Evolutionary conservation across 164 flowering plant species (phyloP).

Genomic region (Santalum album): DNA sequence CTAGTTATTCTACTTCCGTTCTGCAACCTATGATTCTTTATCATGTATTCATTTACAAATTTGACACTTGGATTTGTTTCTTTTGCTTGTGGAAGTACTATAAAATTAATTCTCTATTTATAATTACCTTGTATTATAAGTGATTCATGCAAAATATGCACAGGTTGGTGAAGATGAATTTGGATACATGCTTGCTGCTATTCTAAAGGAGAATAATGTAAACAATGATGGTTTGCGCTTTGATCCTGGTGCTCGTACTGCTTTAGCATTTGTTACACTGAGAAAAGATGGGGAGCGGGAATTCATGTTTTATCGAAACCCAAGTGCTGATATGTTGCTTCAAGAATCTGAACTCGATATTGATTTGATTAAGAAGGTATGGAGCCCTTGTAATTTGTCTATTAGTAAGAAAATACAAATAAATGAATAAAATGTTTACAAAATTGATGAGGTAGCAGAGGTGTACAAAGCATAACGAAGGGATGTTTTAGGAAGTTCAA

Average conservation of each 20-base stretch:
- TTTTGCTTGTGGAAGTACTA: background rate
- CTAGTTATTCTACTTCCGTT: too few relatives aligned
- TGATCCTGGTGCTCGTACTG: constrained; percentile 96
- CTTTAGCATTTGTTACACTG: constrained; percentile 92
- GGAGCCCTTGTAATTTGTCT: too few relatives aligned
- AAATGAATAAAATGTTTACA: too few relatives aligned
- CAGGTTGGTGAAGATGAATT: constrained; percentile 99
- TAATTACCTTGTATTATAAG: background rate
- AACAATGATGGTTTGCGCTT: constrained; percentile 81
- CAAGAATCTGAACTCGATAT: constrained; percentile 73
- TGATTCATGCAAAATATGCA: background rate
- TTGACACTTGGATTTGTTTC: too few relatives aligned
- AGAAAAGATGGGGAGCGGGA: constrained; percentile 87
- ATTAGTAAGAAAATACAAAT: too few relatives aligned
- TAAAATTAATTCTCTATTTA: too few relatives aligned
- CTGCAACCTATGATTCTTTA: too few relatives aligned
- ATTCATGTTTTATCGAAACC: constrained; percentile 97
- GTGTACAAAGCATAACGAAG: too few relatives aligned
- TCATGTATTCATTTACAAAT: too few relatives aligned
- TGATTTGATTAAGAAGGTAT: constrained; percentile 72
- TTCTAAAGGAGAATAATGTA: constrained; percentile 85
- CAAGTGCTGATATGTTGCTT: constrained; percentile 99
- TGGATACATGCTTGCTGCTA: constrained; percentile 95
- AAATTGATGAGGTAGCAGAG: too few relatives aligned
- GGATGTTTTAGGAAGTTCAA: too few relatives aligned